Conservation (phyloP, 2,329 filamentous ascomycete genomes). For the Neonectria neomacrospora region DNA sequence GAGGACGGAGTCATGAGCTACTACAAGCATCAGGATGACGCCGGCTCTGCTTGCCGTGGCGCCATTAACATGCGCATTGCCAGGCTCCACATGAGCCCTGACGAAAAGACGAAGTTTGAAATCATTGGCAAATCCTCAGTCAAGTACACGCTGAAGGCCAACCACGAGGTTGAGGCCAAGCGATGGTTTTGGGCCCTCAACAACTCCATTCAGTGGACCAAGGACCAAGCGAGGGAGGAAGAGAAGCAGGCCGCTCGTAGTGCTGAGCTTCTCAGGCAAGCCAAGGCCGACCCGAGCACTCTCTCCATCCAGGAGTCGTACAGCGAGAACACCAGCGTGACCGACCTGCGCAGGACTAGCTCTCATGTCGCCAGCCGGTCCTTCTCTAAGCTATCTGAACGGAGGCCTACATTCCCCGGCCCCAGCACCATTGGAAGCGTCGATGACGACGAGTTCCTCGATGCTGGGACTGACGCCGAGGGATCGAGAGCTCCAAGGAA, state of each 20-base stretch:
- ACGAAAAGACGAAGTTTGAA: constrained; percentile 97
- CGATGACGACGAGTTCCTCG: constrained; percentile 64
- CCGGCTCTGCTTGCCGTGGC: constrained; percentile 93
- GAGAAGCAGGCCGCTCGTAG: constrained; percentile 79
- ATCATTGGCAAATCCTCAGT: constrained; percentile 98
- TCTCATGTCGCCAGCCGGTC: constrained; percentile 54
- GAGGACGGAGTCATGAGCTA: constrained; percentile 98
- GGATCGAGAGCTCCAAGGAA: constrained; percentile 51
- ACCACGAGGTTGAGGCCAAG: constrained; percentile 97
- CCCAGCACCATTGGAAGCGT: constrained; percentile 60
- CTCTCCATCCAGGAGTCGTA: constrained; percentile 58
- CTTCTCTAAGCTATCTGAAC: constrained; percentile 44
- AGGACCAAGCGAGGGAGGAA: constrained; percentile 95
- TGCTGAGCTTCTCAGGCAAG: constrained; percentile 80
- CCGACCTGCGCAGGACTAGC: constrained; percentile 58
- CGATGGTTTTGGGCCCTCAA: constrained; percentile 99
- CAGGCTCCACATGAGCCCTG: constrained; percentile 91
- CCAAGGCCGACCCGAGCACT: constrained; percentile 77
- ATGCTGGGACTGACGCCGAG: constrained; percentile 59
- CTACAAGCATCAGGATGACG: constrained; percentile 99
- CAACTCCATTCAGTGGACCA: constrained; percentile 98
- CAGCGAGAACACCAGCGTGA: constrained; percentile 64
- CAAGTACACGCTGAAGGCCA: constrained; percentile 97
- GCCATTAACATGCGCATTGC: constrained; percentile 99
- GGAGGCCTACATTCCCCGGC: constrained; percentile 51